A percentile compares a stretch with the other conserved stretches of the same genome.
phyloP scores from a whole-genome alignment of 2,329 filamentous ascomycete species.

The Aureobasidium uvarum region DNA sequence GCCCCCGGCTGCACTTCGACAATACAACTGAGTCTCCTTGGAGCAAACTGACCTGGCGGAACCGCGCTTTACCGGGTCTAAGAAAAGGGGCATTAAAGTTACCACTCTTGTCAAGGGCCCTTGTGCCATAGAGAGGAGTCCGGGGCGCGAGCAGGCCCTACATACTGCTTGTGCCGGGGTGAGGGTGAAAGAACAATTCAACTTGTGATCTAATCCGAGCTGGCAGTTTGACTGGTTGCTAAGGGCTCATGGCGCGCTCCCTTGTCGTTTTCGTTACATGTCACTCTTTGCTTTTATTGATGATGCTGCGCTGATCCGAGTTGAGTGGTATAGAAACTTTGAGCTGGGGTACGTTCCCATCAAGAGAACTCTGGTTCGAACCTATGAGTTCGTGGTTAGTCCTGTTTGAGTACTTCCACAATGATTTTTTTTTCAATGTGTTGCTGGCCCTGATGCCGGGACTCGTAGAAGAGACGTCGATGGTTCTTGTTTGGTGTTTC shows the following conservation, averaged over 20 bases:
- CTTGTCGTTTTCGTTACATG: background rate
- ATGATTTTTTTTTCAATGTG: slow-evolving; percentile 4
- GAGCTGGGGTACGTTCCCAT: slow-evolving; percentile 3
- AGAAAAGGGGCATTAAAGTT: too few relatives aligned
- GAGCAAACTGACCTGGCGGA: background rate
- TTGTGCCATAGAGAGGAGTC: too few relatives aligned
- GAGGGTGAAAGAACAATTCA: too few relatives aligned
- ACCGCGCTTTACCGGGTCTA: too few relatives aligned
- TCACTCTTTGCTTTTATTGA: slow-evolving; percentile 7
- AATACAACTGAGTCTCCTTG: background rate
- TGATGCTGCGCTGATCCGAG: slow-evolving; percentile 11
- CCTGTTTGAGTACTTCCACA: background rate
- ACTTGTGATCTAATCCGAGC: too few relatives aligned
- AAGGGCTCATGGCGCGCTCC: background rate
- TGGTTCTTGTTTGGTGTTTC: background rate
- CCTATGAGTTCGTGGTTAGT: background rate
- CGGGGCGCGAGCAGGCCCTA: too few relatives aligned
- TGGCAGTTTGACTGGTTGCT: background rate
- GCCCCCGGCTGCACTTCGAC: background rate
- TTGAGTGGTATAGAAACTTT: background rate
- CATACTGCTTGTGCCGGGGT: too few relatives aligned
- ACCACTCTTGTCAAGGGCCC: too few relatives aligned
- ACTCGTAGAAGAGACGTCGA: slow-evolving; percentile 3
- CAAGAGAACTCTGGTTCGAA: background rate
- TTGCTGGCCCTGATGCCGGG: slow-evolving; percentile 4